phyloP scores from a whole-genome alignment of 148 eudicot species.

The Persicaria tinctoria region DNA sequence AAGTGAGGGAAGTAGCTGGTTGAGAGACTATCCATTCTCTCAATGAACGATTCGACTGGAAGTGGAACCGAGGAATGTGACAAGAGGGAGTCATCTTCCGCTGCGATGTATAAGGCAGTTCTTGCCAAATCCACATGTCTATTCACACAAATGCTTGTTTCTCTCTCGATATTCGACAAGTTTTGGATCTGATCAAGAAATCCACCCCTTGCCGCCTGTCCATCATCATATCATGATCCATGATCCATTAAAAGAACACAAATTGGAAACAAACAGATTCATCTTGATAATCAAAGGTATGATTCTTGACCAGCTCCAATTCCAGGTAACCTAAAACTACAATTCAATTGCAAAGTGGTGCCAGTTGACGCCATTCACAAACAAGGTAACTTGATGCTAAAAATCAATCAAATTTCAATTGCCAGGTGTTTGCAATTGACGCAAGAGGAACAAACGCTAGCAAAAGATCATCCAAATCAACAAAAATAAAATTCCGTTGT shows the following conservation, averaged over 20 bases:
- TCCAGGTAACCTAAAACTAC: background rate
- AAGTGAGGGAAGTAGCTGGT: slow-evolving; percentile 61
- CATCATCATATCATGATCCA: slow-evolving; percentile 13
- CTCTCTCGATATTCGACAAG: slow-evolving; percentile 60
- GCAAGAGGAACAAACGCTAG: background rate
- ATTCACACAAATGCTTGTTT: slow-evolving; percentile 70
- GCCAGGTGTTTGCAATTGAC: background rate
- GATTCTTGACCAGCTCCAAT: background rate
- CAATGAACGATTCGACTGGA: slow-evolving; percentile 78
- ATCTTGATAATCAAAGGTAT: background rate
- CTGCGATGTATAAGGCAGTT: slow-evolving; percentile 71
- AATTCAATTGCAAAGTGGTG: too few relatives aligned
- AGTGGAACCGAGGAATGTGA: slow-evolving; percentile 91
- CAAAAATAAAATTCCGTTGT: background rate
- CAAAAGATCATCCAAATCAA: background rate
- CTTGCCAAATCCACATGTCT: slow-evolving; percentile 62
- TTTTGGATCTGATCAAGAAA: slow-evolving; percentile 52
- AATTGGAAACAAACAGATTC: background rate
- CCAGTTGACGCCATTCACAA: too few relatives aligned
- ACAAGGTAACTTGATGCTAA: background rate
- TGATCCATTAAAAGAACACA: slow-evolving; percentile 2
- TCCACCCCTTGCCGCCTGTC: slow-evolving; percentile 67
- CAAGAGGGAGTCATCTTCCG: slow-evolving; percentile 88
- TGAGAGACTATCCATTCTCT: slow-evolving; percentile 61
- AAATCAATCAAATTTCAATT: background rate